Percentiles rank a stretch among this genome's conserved stretches.
Evolutionary conservation across 306 rosid species (phyloP).

Genomic region (Medicago truncatula): MtrunA17r5.0-ANR NC_053043.1:7027001-7027500

Average conservation of each 20-base stretch:
- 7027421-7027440: neutral
- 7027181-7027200: conserved; percentile 38
- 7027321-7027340: conserved; percentile 87
- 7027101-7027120: conserved; percentile 19
- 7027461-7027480: conserved; percentile 29
- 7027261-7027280: conserved; percentile 42
- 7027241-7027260: conserved; percentile 42
- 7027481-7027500: neutral
- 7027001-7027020: conserved; percentile 2
- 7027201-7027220: conserved; percentile 31
- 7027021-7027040: neutral
- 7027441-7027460: neutral
- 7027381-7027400: conserved; percentile 76
- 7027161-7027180: conserved; percentile 33
- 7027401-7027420: conserved; percentile 61
- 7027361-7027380: conserved; percentile 88
- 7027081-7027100: conserved; percentile 39
- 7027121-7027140: conserved; percentile 1
- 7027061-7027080: conserved; percentile 15
- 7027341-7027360: conserved; percentile 86
- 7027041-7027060: conserved; percentile 29
- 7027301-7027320: conserved; percentile 67
- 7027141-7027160: neutral
- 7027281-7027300: conserved; percentile 42
- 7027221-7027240: conserved; percentile 51